These are phyloP conservation scores for Suillus ampliporus DNA, from an alignment of 768 basidiomycete species.

Conservation along the genomic window DNA sequence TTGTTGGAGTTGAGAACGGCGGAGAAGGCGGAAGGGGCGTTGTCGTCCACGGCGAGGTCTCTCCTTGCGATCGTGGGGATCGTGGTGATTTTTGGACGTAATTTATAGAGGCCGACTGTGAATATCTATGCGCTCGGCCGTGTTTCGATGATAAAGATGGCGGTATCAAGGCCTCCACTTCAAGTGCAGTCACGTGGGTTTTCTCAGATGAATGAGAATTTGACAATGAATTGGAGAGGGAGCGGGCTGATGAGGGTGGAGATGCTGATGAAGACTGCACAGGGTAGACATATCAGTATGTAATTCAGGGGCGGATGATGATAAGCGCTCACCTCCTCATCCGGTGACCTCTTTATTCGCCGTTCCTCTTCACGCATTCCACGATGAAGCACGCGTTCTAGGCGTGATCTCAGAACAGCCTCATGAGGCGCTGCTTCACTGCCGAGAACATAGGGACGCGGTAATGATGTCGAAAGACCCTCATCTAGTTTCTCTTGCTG, in stretches of 20 bases:
- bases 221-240: conserved; percentile 29
- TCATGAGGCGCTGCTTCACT: conserved; percentile 51
- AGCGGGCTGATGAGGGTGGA: conserved; percentile 35
- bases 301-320: background rate
- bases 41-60: conserved; percentile 34
- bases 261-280: conserved; percentile 32
- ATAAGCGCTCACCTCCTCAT: conserved; percentile 30
- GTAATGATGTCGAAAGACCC: conserved; percentile 20
- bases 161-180: conserved; percentile 17
- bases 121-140: conserved; percentile 16
- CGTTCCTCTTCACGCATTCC: conserved; percentile 24
- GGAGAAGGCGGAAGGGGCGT: conserved; percentile 38
- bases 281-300: conserved; percentile 11
- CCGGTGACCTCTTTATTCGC: conserved; percentile 18
- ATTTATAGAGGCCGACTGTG: conserved; percentile 21
- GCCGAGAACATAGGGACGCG: conserved; percentile 20
- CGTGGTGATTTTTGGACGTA: conserved; percentile 19
- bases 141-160: conserved; percentile 9
- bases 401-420: conserved; percentile 55
- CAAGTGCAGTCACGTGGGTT: conserved; percentile 28
- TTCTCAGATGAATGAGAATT: conserved; percentile 35
- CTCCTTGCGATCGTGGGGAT: conserved; percentile 24
- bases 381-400: conserved; percentile 56
- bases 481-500: conserved; percentile 28
- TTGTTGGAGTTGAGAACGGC: conserved; percentile 37